phyloP scores from a whole-genome alignment of 2,329 filamentous ascomycete genomes.

The Fusarium subtropicale region DNA sequence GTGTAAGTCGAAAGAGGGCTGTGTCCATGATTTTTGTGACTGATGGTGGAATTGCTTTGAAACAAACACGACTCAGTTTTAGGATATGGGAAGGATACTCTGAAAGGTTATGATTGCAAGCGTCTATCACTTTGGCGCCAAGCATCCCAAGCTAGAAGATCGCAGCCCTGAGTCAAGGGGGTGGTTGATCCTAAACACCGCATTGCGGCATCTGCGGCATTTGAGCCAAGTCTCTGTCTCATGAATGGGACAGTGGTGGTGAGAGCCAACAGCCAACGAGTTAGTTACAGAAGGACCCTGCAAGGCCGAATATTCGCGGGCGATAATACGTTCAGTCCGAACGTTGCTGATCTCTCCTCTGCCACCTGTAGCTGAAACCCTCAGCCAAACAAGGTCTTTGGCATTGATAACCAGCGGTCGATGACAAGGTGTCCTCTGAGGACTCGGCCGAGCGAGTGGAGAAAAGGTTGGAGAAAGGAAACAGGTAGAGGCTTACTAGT shows the following conservation, averaged over 20 bases:
- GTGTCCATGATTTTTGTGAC: constrained; percentile 10
- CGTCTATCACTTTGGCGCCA: neutral
- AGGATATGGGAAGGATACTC: neutral
- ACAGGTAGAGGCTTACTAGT: constrained; percentile 12
- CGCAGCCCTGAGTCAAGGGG: constrained; percentile 34
- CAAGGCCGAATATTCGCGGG: constrained; percentile 31
- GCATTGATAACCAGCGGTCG: constrained; percentile 23
- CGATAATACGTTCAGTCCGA: constrained; percentile 25
- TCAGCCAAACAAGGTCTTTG: constrained; percentile 26
- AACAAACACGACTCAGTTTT: neutral
- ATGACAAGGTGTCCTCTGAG: constrained; percentile 34
- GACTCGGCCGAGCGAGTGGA: constrained; percentile 46
- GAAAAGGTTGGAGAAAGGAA: constrained; percentile 9
- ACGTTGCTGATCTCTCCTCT: constrained; percentile 42
- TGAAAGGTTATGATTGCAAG: neutral
- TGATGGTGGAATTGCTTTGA: constrained; percentile 1
- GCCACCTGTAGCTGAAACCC: constrained; percentile 43
- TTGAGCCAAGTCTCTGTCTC: constrained; percentile 36
- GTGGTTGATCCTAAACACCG: constrained; percentile 18
- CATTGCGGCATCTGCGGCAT: constrained; percentile 18
- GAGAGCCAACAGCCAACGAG: constrained; percentile 16
- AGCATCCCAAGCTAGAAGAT: neutral
- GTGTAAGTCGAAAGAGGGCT: constrained; percentile 31
- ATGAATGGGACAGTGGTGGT: constrained; percentile 28
- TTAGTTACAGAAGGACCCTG: constrained; percentile 6